phyloP scores from a whole-genome alignment of 352 stramenopile species.

The Phytophthora europaea region DNA sequence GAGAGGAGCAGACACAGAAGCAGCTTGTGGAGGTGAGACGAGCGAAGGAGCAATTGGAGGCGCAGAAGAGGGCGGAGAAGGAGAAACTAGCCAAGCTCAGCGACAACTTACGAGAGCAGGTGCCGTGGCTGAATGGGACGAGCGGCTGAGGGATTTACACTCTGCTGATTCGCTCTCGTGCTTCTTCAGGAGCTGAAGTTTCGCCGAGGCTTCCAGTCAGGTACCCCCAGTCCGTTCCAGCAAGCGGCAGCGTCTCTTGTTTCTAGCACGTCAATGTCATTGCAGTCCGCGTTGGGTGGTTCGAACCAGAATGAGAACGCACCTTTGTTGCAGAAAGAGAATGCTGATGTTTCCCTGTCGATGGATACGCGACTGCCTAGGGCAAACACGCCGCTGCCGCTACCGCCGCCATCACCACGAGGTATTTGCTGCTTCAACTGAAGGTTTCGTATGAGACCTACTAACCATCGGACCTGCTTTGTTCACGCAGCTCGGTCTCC shows the following conservation, averaged over 20 bases:
- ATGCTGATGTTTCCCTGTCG: neutral
- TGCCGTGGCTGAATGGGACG: neutral
- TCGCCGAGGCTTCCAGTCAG: slow-evolving; percentile 19
- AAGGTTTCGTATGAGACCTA: neutral
- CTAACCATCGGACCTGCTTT: neutral
- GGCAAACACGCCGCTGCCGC: neutral
- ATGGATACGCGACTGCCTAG: neutral
- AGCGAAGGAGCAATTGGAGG: slow-evolving; percentile 40
- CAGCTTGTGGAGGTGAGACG: slow-evolving; percentile 53
- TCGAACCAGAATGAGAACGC: slow-evolving; percentile 18
- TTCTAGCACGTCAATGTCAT: neutral
- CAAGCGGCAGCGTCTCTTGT: slow-evolving; percentile 35
- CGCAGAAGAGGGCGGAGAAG: slow-evolving; percentile 42
- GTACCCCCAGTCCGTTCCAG: slow-evolving; percentile 39
- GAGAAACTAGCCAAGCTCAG: slow-evolving; percentile 46
- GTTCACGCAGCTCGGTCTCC: neutral
- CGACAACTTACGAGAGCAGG: slow-evolving; percentile 44
- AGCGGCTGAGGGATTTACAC: neutral
- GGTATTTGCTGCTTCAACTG: slow-evolving; percentile 17
- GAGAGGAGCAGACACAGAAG: slow-evolving; percentile 54
- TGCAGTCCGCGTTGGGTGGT: neutral
- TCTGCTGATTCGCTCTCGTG: neutral
- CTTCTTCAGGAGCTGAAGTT: slow-evolving; percentile 43
- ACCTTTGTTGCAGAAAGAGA: neutral
- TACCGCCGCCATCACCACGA: neutral